These are phyloP conservation scores for Rhodamnia rubescens DNA, from an alignment of 345 rosid species.

Conservation along the genomic window DNA sequence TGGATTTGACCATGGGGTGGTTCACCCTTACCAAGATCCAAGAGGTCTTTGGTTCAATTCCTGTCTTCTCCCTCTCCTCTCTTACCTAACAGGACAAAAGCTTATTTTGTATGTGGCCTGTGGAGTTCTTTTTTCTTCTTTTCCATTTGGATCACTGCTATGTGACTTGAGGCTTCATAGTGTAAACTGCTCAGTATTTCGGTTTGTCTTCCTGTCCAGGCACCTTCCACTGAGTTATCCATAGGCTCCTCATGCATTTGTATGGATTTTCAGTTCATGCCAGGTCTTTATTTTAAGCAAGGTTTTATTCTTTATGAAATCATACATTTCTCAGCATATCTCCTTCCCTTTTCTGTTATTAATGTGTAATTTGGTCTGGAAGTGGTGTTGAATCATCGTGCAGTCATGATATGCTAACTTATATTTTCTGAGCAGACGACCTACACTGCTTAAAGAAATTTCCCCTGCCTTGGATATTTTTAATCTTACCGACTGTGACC, in stretches of 20 bases:
- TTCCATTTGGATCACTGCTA: neutral
- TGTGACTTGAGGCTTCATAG: neutral
- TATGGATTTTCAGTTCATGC: too few species aligned
- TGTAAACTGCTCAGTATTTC: neutral
- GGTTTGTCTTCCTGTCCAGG: neutral
- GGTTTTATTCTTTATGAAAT: neutral
- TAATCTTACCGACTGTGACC: neutral
- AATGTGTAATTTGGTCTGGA: neutral
- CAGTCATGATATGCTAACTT: neutral
- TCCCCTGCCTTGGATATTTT: neutral
- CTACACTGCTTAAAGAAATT: neutral
- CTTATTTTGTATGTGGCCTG: neutral
- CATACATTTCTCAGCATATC: neutral
- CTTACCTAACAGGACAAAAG: neutral
- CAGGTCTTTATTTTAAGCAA: neutral
- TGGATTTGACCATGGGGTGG: neutral
- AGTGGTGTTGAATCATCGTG: neutral
- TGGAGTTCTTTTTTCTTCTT: neutral
- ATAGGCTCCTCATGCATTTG: neutral
- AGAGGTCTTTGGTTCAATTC: neutral
- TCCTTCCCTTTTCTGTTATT: neutral
- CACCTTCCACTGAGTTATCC: neutral
- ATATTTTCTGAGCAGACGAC: neutral
- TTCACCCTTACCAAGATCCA: neutral
- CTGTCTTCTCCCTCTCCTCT: neutral